Conservation (phyloP, 352 stramenopile species). For the Pythium sukuiense region DNA sequence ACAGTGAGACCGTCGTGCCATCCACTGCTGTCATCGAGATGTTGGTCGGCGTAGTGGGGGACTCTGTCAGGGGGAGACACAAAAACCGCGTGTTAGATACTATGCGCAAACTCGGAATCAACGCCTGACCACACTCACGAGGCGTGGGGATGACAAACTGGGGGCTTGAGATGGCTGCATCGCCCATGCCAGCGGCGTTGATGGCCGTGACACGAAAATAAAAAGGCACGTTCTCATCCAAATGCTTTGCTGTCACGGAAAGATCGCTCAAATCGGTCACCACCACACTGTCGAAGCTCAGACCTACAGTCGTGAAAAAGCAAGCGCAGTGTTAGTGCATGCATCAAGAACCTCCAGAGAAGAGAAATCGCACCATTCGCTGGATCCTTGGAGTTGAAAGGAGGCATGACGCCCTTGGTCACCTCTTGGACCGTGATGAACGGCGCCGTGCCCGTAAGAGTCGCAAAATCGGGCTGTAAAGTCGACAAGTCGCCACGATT, state of each 20-base stretch:
- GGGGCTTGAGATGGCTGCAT: constrained; percentile 65
- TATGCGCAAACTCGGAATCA: background rate
- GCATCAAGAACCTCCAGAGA: no score
- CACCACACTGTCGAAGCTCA: constrained; percentile 86
- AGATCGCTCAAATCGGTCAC: constrained; percentile 89
- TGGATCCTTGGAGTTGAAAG: constrained; percentile 90
- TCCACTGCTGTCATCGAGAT: constrained; percentile 84
- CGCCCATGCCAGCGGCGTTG: constrained; percentile 84
- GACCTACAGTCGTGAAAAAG: constrained; percentile 25
- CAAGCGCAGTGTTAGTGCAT: no score
- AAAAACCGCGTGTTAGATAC: no score
- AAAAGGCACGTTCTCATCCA: constrained; percentile 94
- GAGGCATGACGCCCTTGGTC: constrained; percentile 76
- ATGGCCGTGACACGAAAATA: constrained; percentile 93
- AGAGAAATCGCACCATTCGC: constrained; percentile 49
- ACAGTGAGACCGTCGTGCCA: constrained; percentile 83
- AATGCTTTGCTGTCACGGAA: constrained; percentile 69
- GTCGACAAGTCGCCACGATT: constrained; percentile 86
- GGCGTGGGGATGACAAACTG: constrained; percentile 86
- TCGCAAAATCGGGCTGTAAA: constrained; percentile 76
- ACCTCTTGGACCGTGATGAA: constrained; percentile 75
- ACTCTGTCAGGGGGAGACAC: constrained; percentile 33
- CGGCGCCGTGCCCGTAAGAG: constrained; percentile 89
- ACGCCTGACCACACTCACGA: constrained; percentile 33
- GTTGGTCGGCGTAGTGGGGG: constrained; percentile 59